Conservation (phyloP, 305 asterid species). For the Fraxinus ornus region DNA sequence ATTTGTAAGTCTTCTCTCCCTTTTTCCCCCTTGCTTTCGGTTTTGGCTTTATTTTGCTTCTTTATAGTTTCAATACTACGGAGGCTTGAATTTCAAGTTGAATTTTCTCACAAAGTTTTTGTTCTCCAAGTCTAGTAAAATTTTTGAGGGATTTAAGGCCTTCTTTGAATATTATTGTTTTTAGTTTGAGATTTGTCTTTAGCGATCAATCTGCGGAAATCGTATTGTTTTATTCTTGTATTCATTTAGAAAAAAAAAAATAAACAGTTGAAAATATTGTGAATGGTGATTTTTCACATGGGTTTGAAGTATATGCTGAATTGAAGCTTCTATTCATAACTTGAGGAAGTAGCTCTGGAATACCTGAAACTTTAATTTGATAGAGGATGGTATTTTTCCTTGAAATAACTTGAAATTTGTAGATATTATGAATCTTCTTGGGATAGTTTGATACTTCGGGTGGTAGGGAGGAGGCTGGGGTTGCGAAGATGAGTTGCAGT, state of each 20-base stretch:
- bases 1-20: constrained; percentile 30
- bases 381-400: not conserved
- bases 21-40: not conserved
- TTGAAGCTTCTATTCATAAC: not conserved
- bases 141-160: constrained; percentile 31
- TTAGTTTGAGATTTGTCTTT: constrained; percentile 2
- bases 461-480: not conserved
- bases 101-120: not conserved
- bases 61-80: not conserved
- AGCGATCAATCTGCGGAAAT: constrained; percentile 6
- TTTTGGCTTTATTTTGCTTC: not conserved
- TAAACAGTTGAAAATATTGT: too few species aligned
- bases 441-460: not conserved
- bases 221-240: constrained; percentile 1
- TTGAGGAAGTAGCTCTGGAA: not conserved
- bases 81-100: not conserved
- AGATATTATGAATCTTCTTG: not conserved
- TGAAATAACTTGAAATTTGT: not conserved
- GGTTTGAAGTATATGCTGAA: not conserved
- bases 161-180: constrained; percentile 30
- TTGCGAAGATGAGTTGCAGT: constrained; percentile 70
- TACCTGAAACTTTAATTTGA: not conserved
- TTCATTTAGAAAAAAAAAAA: not conserved
- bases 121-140: not conserved
- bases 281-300: not conserved